Evolutionary conservation across 1,284 basidiomycete species (phyloP), one percentile per base, ranked within the genome.

Genomic region (Cryptococcus sp.): DNA sequence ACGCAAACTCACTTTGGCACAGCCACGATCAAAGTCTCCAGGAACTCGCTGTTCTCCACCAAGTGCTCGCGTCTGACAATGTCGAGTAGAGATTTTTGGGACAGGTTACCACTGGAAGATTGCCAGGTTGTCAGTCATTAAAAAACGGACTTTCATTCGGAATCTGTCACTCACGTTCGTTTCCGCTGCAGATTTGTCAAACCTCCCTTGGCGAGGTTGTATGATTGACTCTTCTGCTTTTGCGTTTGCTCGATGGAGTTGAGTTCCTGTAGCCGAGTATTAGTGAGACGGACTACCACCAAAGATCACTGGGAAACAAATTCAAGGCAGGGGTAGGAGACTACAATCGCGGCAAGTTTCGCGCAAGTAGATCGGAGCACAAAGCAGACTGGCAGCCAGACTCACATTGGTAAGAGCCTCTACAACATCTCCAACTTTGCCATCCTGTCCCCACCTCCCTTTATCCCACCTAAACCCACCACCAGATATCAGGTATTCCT

Each of bases 141-240:
- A 2, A 34, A 34, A 10, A 10, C 10, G 5, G 10, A 29, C 26
- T 5, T 4, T 10, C 10, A 4, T 10, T 29, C 26, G 26, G 5
- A 29, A 10, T 29, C 22, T 1, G 1, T 15, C 23, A 79, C 87
- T 67, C 73, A 94, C 91, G 86, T 87, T 82, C 91, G 91, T 84
- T 93, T 97, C 64, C 95, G 86, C 53, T 97, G 92, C 81, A 98
- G 86, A 72, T 92, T 89, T n/a, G 87, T 86, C 58, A 99, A 81
- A 46, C 90, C 88, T 0, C 94, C 93, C 78, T 99, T 99, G 53
- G 93, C 90, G 20, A 95, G 81, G 72, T 94, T 95, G 80, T 99
- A 99, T 70, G 87, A 88, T 70, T 88, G 89, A 37, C 94, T 80
- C 78, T 97, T 97, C 58, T 87, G 83, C 82, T 90, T 94, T 85